Base-by-base conservation (phyloP, 306 rosid genomes). In the Vigna angularis region DNA sequence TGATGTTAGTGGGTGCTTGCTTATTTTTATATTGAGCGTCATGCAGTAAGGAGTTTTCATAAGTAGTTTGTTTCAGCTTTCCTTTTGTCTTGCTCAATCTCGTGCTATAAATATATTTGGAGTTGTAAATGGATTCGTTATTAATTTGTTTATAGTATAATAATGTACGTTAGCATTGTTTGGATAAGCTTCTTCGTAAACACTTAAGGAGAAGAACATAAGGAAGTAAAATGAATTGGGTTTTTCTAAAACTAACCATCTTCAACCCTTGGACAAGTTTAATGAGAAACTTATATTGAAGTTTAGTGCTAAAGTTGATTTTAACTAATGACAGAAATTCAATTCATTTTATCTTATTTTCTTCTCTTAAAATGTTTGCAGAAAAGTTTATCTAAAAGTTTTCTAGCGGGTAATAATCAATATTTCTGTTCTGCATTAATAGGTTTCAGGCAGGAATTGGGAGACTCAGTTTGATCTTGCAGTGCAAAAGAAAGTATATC, bases 371-470 rank as follows among this genome's bases (percentile, higher is more conserved):
- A 7, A 53, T 53, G 13, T 53, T 53, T 59, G 14, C 1, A 20
- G 20, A 13, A 3, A 59, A 59, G 2, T 6, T 15, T 13, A 28
- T 59, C n/a, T 18, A 59, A 59, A 28, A 9, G 6, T 59, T 81
- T 38, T 69, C 62, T 66, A 45, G 66, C 26, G 17, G 38, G 63
- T 61, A 42, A 56, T 34, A 45, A 28, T 42, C 12, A 32, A 47
- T 64, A n/a, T 30, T 13, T 42, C 7, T 38, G 69, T 49, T 28
- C 4, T 66, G 20, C 58, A 50, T 76, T 77, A 45, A 69, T 53
- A 16, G 74, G 34, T 34, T 79, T 42, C 17, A 26, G 45, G 74
- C 80, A 85, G 91, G 75, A 69, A 34, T 66, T 79, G 11, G 58
- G 52, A 56, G 67, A 49, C 58, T 55, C 52, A 3, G 61, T 74